Base-by-base conservation (phyloP, 345 rosid species). In the Hibiscus mutabilis region DNA sequence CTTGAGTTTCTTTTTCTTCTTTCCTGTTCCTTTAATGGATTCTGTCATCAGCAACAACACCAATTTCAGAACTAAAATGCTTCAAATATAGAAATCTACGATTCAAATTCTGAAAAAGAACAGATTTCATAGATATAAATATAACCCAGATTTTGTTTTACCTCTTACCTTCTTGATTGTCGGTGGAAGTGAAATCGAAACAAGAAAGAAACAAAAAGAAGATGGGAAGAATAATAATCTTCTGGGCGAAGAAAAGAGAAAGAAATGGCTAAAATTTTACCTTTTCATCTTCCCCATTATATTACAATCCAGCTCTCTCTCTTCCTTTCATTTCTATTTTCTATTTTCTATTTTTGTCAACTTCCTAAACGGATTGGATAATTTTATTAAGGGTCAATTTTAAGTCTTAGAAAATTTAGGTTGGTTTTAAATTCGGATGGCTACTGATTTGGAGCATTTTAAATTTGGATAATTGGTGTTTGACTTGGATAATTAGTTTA, bases 41-140 rank as follows among this genome's bases (percentile, higher is more conserved):
- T 69, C 77, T 84, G 78, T 73, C 16, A 73, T 46, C 68, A 63
- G 13, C 13, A 59, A 63, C 19, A 60, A 68, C 60, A 42, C 2
- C 47, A 72, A 10, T 6, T 56, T 25, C 24, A 29, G 2, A 46
- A 10, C 13, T 15, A 67, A 56, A 27, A 29, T 13, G 21, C 24
- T 52, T 67, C 66, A 57, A 21, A 27, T n/a, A n/a, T n/a, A n/a
- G n/a, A n/a, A n/a, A n/a, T n/a, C n/a, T n/a, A n/a, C n/a, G n/a
- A n/a, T n/a, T n/a, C n/a, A n/a, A n/a, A n/a, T 47, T 49, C 44
- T 4, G 6, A 1, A 49, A 51, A 40, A 44, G 25, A 65, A 14
- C n/a, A 52, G 18, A 22, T 12, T 13, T 66, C 29, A 18, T 10
- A 44, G 16, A 2, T 5, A 44, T 53, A 66, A 44, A 66, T 11